Conservation (phyloP, 306 rosid species). For the Trifolium pratense region DNA sequence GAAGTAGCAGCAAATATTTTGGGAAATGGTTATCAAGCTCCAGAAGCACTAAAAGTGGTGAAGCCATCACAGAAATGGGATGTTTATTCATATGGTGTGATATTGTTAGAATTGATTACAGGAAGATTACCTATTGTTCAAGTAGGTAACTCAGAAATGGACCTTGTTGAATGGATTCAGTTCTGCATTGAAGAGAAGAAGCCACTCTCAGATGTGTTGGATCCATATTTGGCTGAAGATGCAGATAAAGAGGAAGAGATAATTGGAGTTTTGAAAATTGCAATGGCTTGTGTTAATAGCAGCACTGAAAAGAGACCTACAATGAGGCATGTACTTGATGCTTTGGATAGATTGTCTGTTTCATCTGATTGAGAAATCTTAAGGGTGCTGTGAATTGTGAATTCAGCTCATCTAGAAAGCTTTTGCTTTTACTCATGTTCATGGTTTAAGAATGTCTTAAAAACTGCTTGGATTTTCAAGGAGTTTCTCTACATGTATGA, state of each 20-base stretch:
- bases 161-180: constrained; percentile 92
- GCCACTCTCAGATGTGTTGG: constrained; percentile 82
- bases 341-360: constrained; percentile 67
- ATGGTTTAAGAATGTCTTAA: constrained; percentile 30
- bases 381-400: constrained; percentile 37
- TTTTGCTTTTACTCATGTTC: constrained; percentile 34
- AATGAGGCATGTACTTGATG: constrained; percentile 87
- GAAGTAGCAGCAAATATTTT: constrained; percentile 52
- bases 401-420: constrained; percentile 47
- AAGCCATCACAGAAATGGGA: constrained; percentile 99
- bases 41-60: constrained; percentile 82
- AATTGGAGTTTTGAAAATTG: constrained; percentile 80
- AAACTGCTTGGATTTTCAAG: constrained; percentile 34
- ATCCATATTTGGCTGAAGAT: constrained; percentile 73
- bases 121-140: constrained; percentile 80
- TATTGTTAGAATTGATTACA: constrained; percentile 82
- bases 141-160: constrained; percentile 82
- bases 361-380: constrained; percentile 58
- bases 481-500: constrained; percentile 36
- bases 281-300: constrained; percentile 84
- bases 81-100: constrained; percentile 89
- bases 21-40: constrained; percentile 81
- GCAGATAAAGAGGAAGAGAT: constrained; percentile 81
- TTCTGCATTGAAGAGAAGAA: constrained; percentile 93
- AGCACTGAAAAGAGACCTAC: constrained; percentile 91